Evolutionary conservation across 306 rosid genomes (phyloP).

Genomic region (Gleditsia sinensis): DNA sequence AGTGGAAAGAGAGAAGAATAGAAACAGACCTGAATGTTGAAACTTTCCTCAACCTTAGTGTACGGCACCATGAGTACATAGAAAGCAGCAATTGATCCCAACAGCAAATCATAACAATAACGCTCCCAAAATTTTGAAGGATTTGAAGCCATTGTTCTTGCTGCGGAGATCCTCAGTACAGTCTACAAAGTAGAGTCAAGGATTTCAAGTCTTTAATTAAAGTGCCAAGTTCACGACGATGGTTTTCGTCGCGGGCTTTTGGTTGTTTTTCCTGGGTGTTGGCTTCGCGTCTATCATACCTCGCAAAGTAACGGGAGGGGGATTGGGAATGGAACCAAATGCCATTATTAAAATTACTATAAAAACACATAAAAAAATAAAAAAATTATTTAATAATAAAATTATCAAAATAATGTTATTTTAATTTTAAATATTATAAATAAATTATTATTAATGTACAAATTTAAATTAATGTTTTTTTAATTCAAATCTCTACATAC

Average conservation of each 20-base stretch:
- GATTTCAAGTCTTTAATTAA: too few relatives aligned
- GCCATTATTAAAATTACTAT: too few relatives aligned
- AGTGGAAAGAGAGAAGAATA: neutral
- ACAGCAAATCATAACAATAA: slow-evolving; percentile 71
- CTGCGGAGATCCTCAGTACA: neutral
- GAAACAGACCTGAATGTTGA: slow-evolving; percentile 74
- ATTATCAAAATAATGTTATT: too few relatives aligned
- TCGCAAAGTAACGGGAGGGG: too few relatives aligned
- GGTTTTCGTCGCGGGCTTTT: neutral
- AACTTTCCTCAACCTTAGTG: slow-evolving; percentile 96
- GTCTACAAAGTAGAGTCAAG: neutral
- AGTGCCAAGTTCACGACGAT: neutral
- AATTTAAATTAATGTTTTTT: too few relatives aligned
- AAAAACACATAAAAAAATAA: too few relatives aligned
- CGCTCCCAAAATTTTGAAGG: slow-evolving; percentile 47
- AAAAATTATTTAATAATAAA: too few relatives aligned
- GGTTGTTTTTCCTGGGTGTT: neutral
- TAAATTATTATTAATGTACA: too few relatives aligned
- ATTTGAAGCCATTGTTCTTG: slow-evolving; percentile 58
- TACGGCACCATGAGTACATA: slow-evolving; percentile 73
- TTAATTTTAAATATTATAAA: too few relatives aligned
- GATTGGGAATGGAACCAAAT: too few relatives aligned
- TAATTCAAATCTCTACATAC: too few relatives aligned
- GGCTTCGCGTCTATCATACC: too few relatives aligned
- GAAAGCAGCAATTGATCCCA: slow-evolving; percentile 65